phyloP scores from a whole-genome alignment of 2,329 filamentous ascomycete genomes.

The Sphaerulina vaccinii region DNA sequence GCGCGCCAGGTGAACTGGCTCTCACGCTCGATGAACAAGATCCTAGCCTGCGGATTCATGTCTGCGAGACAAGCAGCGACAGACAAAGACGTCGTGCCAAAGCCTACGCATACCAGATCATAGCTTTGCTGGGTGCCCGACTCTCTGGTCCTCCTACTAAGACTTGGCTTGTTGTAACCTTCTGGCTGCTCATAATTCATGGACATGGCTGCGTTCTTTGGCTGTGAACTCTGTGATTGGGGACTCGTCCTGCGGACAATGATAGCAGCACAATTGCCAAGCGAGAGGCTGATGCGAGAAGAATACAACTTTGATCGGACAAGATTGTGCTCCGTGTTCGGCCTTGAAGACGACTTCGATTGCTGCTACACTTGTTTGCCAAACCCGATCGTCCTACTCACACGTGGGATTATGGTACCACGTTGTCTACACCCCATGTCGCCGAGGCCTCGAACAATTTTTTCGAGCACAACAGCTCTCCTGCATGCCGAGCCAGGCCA shows the following conservation, averaged over 20 bases:
- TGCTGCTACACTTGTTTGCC: too few species aligned
- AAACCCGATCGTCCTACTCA: too few species aligned
- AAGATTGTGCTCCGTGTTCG: not conserved
- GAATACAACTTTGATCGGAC: too few species aligned
- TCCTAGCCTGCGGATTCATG: constrained; percentile 14
- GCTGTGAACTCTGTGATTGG: too few species aligned
- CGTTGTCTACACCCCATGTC: too few species aligned
- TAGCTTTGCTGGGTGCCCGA: constrained; percentile 16
- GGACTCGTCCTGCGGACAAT: too few species aligned
- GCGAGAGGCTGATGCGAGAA: too few species aligned
- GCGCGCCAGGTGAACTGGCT: constrained; percentile 22
- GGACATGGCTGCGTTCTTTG: constrained; percentile 9
- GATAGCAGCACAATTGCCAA: too few species aligned
- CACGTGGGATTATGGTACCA: too few species aligned
- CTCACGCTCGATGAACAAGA: constrained; percentile 29
- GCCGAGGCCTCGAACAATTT: not conserved
- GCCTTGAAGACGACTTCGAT: not conserved
- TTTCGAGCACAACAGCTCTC: too few species aligned
- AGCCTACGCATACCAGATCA: constrained; percentile 31
- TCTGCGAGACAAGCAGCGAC: constrained; percentile 29
- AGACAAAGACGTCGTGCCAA: constrained; percentile 27
- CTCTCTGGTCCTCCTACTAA: constrained; percentile 9
- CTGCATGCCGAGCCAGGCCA: too few species aligned
- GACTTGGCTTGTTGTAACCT: constrained; percentile 1
- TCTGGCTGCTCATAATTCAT: constrained; percentile 10